A percentile compares a stretch with the other conserved stretches of the same genome.
phyloP scores from a whole-genome alignment of 2,329 filamentous ascomycete genomes.

The Fusarium burgessii region DNA sequence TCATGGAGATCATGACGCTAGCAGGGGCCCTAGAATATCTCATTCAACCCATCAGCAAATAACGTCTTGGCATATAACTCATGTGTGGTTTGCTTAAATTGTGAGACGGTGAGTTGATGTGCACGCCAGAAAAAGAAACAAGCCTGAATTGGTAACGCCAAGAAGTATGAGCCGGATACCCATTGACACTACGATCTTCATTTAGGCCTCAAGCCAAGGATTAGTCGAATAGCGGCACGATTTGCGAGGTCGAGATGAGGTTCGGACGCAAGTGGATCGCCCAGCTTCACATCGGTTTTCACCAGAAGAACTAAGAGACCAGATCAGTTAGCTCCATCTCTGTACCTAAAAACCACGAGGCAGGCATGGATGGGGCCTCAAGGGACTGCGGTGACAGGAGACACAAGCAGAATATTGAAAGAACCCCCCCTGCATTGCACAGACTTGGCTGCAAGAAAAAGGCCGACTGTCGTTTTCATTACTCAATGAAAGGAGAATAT shows the following conservation, averaged over 20 bases:
- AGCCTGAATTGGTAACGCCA: not conserved
- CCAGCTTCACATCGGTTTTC: not conserved
- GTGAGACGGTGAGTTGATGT: not conserved
- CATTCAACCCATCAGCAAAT: slow-evolving; percentile 10
- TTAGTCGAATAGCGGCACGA: not conserved
- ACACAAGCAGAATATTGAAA: not conserved
- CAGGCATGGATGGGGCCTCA: slow-evolving; percentile 26
- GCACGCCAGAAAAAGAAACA: not conserved
- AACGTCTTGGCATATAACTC: slow-evolving; percentile 23
- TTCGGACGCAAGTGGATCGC: not conserved
- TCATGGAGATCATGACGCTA: slow-evolving; percentile 43
- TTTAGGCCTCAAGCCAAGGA: slow-evolving; percentile 9
- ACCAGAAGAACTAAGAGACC: slow-evolving; percentile 2
- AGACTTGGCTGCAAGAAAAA: slow-evolving; percentile 5
- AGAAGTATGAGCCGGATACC: not conserved
- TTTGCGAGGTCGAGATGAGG: not conserved
- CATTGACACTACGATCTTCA: slow-evolving; percentile 13
- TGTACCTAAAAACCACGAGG: slow-evolving; percentile 31
- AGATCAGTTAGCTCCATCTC: slow-evolving; percentile 10
- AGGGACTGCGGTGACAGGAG: slow-evolving; percentile 19
- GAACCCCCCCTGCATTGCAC: slow-evolving; percentile 24
- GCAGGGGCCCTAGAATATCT: slow-evolving; percentile 18
- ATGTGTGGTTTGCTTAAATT: slow-evolving; percentile 8
- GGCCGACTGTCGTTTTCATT: not conserved
- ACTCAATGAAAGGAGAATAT: not conserved